Evolutionary conservation across 2,329 filamentous ascomycete species (phyloP), one percentile per base, ranked within the genome.

Genomic region (Hymenoscyphus salicellus): DNA sequence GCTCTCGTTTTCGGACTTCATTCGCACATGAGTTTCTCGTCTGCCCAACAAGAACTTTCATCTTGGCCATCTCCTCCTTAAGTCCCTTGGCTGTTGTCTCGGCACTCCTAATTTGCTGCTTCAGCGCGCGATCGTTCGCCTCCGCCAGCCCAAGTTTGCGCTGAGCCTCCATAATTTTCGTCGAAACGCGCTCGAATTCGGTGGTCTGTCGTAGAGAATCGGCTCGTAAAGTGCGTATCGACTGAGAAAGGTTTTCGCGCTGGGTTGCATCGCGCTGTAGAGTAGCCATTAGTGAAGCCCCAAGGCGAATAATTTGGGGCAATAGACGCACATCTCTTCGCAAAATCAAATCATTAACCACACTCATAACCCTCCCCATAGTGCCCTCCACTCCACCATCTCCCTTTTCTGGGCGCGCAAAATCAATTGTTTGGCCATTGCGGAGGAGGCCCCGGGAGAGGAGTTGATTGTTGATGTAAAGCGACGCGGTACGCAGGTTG

Each of bases 291-390:
- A 60, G 58, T 49, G n/a, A 26, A 52, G 8, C 14, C 14, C 3
- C 20, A 52, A 20, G 8, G n/a, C 11, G 14, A 26, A 52, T 6
- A 5, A 52, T 52, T 52, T 23, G 20, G n/a, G 23, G 20, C 3
- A 23, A 26, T 52, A 49, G 28, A 81, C 87, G 72, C 81, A 96
- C 92, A 77, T 99, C 95, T 81, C 93, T 87, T 70, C 93, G 86
- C 66, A 97, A 77, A 65, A 99, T 92, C 71, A 99, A 79, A 75
- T 99, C 95, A 77, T 99, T 97, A 58, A 99, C 87, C 28, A 99
- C 84, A 75, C 94, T 91, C 79, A 99, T 97, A 72, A 98, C 89
- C 70, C 88, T 86, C 23, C 90, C 89, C 88, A 95, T 94, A 20
- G 90, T 91, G 60, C 84, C 85, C 73, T 84, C 84, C 43, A 86